Conservation (phyloP, 352 stramenopile species). For the Phytophthora vignae region DNA sequence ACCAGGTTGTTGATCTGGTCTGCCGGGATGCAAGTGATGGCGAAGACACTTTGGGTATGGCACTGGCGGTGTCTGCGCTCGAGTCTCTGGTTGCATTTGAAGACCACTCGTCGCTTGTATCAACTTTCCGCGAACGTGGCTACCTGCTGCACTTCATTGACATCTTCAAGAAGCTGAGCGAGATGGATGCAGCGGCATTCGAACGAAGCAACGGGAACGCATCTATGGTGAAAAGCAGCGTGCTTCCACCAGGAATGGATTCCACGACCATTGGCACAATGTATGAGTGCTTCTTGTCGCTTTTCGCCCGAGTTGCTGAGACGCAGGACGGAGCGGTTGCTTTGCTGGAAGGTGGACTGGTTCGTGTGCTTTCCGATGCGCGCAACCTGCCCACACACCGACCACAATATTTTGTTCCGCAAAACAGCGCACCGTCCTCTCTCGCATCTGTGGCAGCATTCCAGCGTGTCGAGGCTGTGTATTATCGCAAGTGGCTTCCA, state of each 20-base stretch:
- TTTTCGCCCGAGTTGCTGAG: constrained; percentile 71
- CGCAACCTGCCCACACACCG: constrained; percentile 75
- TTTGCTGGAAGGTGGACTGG: constrained; percentile 73
- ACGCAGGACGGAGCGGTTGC: constrained; percentile 71
- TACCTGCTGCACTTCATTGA: constrained; percentile 86
- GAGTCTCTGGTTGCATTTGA: constrained; percentile 74
- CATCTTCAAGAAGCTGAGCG: constrained; percentile 76
- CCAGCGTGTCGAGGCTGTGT: constrained; percentile 67
- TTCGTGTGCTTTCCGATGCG: constrained; percentile 69
- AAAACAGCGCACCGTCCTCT: constrained; percentile 40
- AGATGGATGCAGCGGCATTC: constrained; percentile 68
- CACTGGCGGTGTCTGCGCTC: constrained; percentile 74
- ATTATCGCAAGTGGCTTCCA: constrained; percentile 84
- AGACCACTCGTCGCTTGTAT: constrained; percentile 52
- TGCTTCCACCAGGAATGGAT: constrained; percentile 60
- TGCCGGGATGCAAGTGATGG: constrained; percentile 83
- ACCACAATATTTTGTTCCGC: constrained; percentile 62
- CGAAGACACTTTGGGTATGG: constrained; percentile 83
- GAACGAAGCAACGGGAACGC: constrained; percentile 49
- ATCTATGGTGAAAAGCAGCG: constrained; percentile 50
- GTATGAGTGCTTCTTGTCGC: constrained; percentile 86
- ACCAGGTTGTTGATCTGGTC: constrained; percentile 73
- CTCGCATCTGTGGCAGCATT: constrained; percentile 54
- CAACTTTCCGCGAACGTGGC: constrained; percentile 73
- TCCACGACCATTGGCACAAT: constrained; percentile 77